Base-by-base conservation (phyloP, 1,284 basidiomycete species). In the Austroboletus sp. region DNA sequence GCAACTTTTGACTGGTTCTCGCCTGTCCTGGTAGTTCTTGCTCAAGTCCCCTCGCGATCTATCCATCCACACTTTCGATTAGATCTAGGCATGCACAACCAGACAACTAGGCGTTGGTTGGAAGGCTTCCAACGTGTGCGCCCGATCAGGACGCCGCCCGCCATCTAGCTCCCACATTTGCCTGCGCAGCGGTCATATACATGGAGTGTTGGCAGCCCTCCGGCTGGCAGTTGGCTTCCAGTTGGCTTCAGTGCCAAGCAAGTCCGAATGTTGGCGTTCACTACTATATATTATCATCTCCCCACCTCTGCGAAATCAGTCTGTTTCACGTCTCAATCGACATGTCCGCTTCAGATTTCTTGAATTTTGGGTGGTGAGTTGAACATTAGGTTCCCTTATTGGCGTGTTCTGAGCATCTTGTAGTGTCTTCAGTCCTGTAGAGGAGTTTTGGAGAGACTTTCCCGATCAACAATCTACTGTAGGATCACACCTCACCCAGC, bases 101-200 rank as follows among this genome's bases (percentile, higher is more conserved):
- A 40, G 3, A 12, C 12, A 7, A 39, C n/a, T 5, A 34, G 6
- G 10, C 11, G 3, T 0, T 8, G 34, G 7, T n/a, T 39, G 36
- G 46, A 29, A 34, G 33, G 45, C 11, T 6, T 46, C 53, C 48
- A 40, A 36, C 19, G 13, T 25, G 9, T 17, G 6, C 15, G 7
- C 31, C 32, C 15, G 0, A 39, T 49, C 3, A 3, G 11, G 36
- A 17, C 48, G 21, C 35, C 42, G 17, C 46, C 23, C 3, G 40
- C 42, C 42, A 48, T 37, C 10, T 10, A 11, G n/a, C 16, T n/a
- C 10, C n/a, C 5, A 30, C n/a, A 32, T 8, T 4, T 31, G 38
- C 27, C 31, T 2, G 12, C 25, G 26, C 16, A 3, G 37, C 42
- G 31, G 4, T 17, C 51, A 46, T 26, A 26, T 23, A 11, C 6